Base-by-base conservation (phyloP, 495 filamentous ascomycete genomes). In the Hypoxylon lienhwacheense region DNA sequence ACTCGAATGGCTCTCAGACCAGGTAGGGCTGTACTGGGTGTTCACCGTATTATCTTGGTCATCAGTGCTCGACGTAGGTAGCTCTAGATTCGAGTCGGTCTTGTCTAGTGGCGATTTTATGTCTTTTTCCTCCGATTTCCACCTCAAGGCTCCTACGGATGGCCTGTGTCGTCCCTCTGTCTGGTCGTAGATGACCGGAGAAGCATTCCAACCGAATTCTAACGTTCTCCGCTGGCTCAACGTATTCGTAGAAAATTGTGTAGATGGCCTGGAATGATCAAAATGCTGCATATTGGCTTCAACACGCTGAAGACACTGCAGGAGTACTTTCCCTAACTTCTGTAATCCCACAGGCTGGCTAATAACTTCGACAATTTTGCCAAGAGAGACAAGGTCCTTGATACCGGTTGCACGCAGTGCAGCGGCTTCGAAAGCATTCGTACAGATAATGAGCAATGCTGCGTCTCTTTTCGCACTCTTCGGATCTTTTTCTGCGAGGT, bases 401-500 rank as follows among this genome's bases (percentile, higher is more conserved):
- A 64, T 24, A 16, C 61, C 61, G 12, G 61, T 55, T 16, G 61
- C 46, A 2, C 55, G 46, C 10, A 64, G 24, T 1, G 61, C 61
- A 1, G 61, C 61, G 1, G 61, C 55, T 35, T 64, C 61, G 24
- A 60, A 64, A 8, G 55, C 51, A 26, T 64, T 64, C 17, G 61
- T 64, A 10, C 61, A 60, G 2, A 64, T 52, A 15, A 64, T 52
- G 11, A 64, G 46, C 6, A 59, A 36, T 24, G 61, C 61, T 4
- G 51, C 31, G 15, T 55, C 43, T 35, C 44, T 54, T 5, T 37
- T 26, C 7, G 52, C 22, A 25, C 15, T 12, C 7, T 51, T 51
- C 29, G 17, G 31, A 26, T 53, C 46, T 35, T 37, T 52, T 22
- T 51, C 41, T 0, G 47, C 33, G 1, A 45, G n/a, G 19, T 52